phyloP scores from a whole-genome alignment of 2,329 filamentous ascomycete genomes.

The Sphaceloma murrayae region DNA sequence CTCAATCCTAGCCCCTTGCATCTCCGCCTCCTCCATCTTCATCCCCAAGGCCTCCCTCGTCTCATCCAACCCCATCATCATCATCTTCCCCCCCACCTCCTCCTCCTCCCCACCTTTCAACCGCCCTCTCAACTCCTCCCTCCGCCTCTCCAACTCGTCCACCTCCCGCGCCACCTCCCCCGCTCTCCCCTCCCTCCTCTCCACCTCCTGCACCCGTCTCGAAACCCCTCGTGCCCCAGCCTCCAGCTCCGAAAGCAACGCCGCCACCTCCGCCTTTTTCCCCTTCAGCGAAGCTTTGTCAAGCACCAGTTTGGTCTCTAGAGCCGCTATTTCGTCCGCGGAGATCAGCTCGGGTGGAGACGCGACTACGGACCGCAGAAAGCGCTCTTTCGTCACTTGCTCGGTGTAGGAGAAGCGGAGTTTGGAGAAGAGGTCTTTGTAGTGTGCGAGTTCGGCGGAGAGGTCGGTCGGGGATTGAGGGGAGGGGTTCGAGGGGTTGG shows the following conservation, averaged over 20 bases:
- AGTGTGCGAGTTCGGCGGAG: constrained; percentile 76
- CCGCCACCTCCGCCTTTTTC: constrained; percentile 68
- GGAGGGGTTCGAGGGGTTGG: constrained; percentile 44
- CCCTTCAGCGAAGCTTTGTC: constrained; percentile 68
- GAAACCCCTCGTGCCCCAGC: constrained; percentile 49
- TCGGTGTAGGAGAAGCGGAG: constrained; percentile 95
- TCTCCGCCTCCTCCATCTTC: constrained; percentile 34
- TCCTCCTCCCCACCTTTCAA: constrained; percentile 29
- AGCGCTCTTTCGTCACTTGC: constrained; percentile 97
- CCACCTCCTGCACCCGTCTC: constrained; percentile 17
- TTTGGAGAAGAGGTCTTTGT: constrained; percentile 92
- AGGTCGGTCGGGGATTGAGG: constrained; percentile 69
- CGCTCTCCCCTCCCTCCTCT: constrained; percentile 7
- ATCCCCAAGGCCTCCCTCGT: constrained; percentile 33
- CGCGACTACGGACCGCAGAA: constrained; percentile 83
- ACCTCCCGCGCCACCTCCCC: constrained; percentile 42
- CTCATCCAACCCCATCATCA: constrained; percentile 36
- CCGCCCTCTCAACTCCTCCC: constrained; percentile 38
- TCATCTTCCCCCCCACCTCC: constrained; percentile 32
- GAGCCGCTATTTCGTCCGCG: constrained; percentile 66
- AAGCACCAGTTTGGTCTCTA: constrained; percentile 60
- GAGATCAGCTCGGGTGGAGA: constrained; percentile 81
- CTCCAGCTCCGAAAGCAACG: constrained; percentile 65
- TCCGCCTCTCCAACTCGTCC: constrained; percentile 41
- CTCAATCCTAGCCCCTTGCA: constrained; percentile 36